Evolutionary conservation across 140 eudicot genomes (phyloP), one percentile per base, ranked within the genome.

Genomic region (Stevia rebaudiana): DNA sequence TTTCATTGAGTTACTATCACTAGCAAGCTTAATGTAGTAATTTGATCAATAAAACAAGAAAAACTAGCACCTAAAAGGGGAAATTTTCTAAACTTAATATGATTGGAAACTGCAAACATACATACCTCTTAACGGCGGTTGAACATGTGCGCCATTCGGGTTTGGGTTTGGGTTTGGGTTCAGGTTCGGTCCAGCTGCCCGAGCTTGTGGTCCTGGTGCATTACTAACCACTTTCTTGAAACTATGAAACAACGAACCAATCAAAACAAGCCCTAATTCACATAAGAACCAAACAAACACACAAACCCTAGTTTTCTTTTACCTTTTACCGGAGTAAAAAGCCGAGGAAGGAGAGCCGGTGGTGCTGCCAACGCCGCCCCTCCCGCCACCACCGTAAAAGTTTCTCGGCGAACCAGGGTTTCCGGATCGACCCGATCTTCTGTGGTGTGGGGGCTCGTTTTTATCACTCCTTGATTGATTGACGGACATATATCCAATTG

Each of bases 391-490:
- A 16, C 97, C 90, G 9, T 86, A 15, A 72, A 61, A 78, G 53
- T 78, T 81, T 49, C 84, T 82, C 15, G 71, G 79, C 55, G 77
- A 69, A 71, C 73, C 65, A 28, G 81, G 77, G 68, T 75, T 70
- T 18, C 79, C 76, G 53, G 91, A 79, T 80, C 89, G 95, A 53
- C 83, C 86, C 71, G 94, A 51, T 88, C 84, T 83, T 65, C 76
- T 83, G 74, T 83, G 69, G 61, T 78, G 88, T n/a, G 77, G 41
- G 31, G 84, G 73, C 72, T 88, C 95, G 84, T 67, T 81, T 78
- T 78, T 88, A 4, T 88, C 90, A 76, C 68, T 74, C 70, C 85
- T 83, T 57, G 95, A 76, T 88, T 83, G 99, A 88, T 83, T 92
- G 73, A 65, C 71, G 97, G 95, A 85, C 99, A 94, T 94, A 88